Evolutionary conservation across 331 rosid genomes (phyloP).

Genomic region (Stylosanthes scabra): DNA sequence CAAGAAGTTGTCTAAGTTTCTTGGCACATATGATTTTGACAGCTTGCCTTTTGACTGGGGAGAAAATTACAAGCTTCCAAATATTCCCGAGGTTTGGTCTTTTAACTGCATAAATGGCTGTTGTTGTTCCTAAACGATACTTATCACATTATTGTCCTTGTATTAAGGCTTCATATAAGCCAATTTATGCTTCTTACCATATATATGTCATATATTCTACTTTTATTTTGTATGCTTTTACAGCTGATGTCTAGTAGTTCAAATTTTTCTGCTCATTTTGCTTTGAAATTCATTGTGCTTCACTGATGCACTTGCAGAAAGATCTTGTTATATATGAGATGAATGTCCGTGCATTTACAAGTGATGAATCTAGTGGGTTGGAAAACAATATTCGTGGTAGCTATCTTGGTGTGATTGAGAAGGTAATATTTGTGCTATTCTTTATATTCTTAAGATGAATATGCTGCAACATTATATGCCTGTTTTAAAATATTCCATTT

Average conservation of each 20-base stretch:
- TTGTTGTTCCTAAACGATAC: slow-evolving; percentile 12
- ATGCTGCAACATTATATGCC: slow-evolving; percentile 6
- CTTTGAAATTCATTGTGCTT: slow-evolving; percentile 35
- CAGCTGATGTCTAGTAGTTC: slow-evolving; percentile 29
- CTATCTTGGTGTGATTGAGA: slow-evolving; percentile 92
- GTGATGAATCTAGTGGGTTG: slow-evolving; percentile 83
- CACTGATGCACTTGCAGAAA: slow-evolving; percentile 65
- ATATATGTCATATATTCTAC: slow-evolving; percentile 27
- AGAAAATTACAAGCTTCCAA: slow-evolving; percentile 81
- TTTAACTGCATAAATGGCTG: slow-evolving; percentile 33
- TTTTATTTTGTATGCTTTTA: slow-evolving; percentile 11
- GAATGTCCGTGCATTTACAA: slow-evolving; percentile 93
- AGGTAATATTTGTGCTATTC: slow-evolving; percentile 56
- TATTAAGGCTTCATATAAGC: slow-evolving; percentile 33
- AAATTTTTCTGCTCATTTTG: slow-evolving; percentile 38
- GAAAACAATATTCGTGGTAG: slow-evolving; percentile 74
- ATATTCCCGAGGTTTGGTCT: slow-evolving; percentile 91
- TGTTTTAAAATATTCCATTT: slow-evolving; percentile 9
- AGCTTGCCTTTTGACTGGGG: slow-evolving; percentile 94
- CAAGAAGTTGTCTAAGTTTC: slow-evolving; percentile 65
- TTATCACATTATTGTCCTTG: slow-evolving; percentile 30
- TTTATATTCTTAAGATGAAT: slow-evolving; percentile 16
- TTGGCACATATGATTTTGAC: slow-evolving; percentile 88
- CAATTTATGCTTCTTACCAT: slow-evolving; percentile 29
- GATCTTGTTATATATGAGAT: slow-evolving; percentile 96